Conservation (phyloP, 2,329 filamentous ascomycete species). For the Amauroascus verrucosus region DNA sequence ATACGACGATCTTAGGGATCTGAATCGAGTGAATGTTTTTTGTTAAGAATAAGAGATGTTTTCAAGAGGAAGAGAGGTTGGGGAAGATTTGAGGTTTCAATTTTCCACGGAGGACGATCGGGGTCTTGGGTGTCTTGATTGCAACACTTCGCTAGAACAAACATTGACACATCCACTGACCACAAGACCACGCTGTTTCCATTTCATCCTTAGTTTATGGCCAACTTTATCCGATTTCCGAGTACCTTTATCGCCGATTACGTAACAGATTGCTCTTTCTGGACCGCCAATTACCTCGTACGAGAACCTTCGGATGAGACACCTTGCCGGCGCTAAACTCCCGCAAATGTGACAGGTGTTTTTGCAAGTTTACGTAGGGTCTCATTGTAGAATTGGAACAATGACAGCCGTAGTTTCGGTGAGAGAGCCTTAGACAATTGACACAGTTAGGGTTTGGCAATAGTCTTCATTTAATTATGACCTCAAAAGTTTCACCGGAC, state of each 20-base stretch:
- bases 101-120: not conserved
- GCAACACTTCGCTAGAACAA: not conserved
- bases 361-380: too few relatives aligned
- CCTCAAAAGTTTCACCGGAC: not conserved
- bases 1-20: not conserved
- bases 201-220: not conserved
- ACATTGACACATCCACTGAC: not conserved
- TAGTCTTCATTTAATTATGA: too few relatives aligned
- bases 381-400: too few relatives aligned
- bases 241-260: slow-evolving; percentile 3
- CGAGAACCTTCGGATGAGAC: too few relatives aligned
- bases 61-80: not conserved
- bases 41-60: not conserved
- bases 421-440: too few relatives aligned
- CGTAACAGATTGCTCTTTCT: slow-evolving; percentile 1
- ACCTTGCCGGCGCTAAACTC: not conserved
- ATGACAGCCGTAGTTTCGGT: too few relatives aligned
- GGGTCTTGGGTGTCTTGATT: not conserved
- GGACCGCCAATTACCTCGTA: not conserved
- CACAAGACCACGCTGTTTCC: not conserved
- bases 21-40: not conserved
- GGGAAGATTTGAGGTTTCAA: slow-evolving; percentile 2
- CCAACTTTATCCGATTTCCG: not conserved
- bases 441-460: too few relatives aligned
- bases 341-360: too few relatives aligned